Percentiles rank a stretch among this genome's conserved stretches.
Conservation (phyloP, 2,329 filamentous ascomycete genomes). For the Talaromyces sp. region DNA sequence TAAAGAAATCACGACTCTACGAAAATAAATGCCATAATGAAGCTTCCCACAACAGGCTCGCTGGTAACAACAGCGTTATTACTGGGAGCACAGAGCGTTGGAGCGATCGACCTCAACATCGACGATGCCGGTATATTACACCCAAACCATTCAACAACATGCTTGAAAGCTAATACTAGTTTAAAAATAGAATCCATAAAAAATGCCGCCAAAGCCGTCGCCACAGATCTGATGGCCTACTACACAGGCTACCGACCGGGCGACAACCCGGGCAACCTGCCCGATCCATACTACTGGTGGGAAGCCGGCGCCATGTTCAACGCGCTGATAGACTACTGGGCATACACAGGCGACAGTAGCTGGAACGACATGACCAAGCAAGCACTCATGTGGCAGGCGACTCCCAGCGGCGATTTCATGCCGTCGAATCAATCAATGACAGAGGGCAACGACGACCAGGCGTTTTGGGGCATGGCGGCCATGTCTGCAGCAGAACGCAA, state of each 20-base stretch:
- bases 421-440: conserved; percentile 38
- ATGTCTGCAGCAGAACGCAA: conserved; percentile 52
- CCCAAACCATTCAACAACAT: not conserved
- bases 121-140: conserved; percentile 11
- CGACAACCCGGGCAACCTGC: conserved; percentile 48
- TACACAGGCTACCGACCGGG: conserved; percentile 47
- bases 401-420: conserved; percentile 35
- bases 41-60: not conserved
- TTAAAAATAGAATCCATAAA: conserved; percentile 42
- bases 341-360: conserved; percentile 36
- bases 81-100: conserved; percentile 8
- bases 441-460: conserved; percentile 55
- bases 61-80: conserved; percentile 2
- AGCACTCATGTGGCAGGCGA: conserved; percentile 35
- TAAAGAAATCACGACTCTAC: not conserved
- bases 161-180: not conserved
- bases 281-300: conserved; percentile 46
- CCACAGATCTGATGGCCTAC: conserved; percentile 48
- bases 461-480: conserved; percentile 54
- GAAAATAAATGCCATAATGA: not conserved
- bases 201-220: conserved; percentile 40
- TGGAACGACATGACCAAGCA: conserved; percentile 36
- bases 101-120: conserved; percentile 13
- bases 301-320: conserved; percentile 42
- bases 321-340: conserved; percentile 40